A percentile compares a stretch with the other conserved stretches of the same genome.
These are phyloP conservation scores for Aspergillus oerlinghausenensis DNA, from an alignment of 2,329 filamentous ascomycete species.

Conservation along the genomic window DNA sequence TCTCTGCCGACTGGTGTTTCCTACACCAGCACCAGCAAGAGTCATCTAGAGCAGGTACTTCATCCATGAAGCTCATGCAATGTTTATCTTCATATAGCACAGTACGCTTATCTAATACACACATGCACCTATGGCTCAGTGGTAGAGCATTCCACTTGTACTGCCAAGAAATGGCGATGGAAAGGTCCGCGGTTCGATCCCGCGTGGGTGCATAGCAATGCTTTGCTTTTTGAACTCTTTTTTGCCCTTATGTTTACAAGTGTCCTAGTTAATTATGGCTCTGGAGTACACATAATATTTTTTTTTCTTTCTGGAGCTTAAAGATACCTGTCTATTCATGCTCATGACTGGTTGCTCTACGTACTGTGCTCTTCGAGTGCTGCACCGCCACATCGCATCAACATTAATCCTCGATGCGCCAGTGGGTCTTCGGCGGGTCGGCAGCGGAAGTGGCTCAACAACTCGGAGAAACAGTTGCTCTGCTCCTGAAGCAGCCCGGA, in stretches of 20 bases:
- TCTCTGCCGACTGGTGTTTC: not conserved
- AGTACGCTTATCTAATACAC: not conserved
- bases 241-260: no score
- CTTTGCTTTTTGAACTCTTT: not conserved
- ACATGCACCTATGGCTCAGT: not conserved
- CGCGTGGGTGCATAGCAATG: not conserved
- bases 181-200: not conserved
- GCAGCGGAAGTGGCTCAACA: constrained; percentile 28
- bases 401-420: constrained; percentile 22
- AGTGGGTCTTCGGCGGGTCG: constrained; percentile 22
- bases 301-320: not conserved
- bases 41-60: not conserved
- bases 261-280: not conserved
- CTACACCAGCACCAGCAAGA: not conserved
- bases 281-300: no score
- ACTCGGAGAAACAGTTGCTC: constrained; percentile 11
- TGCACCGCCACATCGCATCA: constrained; percentile 31
- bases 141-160: not conserved
- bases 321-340: not conserved
- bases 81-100: not conserved
- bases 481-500: constrained; percentile 5
- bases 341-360: not conserved
- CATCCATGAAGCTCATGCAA: not conserved
- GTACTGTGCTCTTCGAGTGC: no score
- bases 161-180: not conserved